Percentiles rank a stretch among this genome's conserved stretches.
phyloP scores from a whole-genome alignment of 768 basidiomycete species.

The Mycena olivaceomarginata region DNA sequence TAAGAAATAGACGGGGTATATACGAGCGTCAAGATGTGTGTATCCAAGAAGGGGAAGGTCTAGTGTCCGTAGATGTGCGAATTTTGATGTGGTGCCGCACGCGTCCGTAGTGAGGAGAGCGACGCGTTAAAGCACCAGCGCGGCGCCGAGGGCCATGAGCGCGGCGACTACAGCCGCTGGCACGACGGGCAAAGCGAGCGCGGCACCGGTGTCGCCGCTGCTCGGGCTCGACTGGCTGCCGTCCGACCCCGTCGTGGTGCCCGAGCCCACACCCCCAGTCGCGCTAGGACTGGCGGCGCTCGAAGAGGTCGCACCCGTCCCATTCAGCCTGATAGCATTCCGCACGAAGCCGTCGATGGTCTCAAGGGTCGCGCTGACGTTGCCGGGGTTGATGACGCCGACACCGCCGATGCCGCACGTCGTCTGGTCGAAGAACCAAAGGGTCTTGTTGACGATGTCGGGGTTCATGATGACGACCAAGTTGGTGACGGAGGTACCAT shows the following conservation, averaged over 20 bases:
- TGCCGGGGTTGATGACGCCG: constrained; percentile 76
- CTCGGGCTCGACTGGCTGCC: neutral
- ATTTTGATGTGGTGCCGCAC: no score
- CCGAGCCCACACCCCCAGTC: neutral
- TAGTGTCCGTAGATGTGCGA: neutral
- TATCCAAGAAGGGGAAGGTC: neutral
- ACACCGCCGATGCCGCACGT: constrained; percentile 76
- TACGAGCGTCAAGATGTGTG: neutral
- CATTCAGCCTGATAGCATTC: constrained; percentile 75
- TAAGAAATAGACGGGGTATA: neutral
- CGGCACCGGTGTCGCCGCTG: neutral
- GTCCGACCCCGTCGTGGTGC: neutral
- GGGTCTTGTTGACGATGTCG: constrained; percentile 63
- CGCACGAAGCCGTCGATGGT: constrained; percentile 70
- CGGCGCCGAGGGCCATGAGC: constrained; percentile 1
- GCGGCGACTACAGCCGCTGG: constrained; percentile 1
- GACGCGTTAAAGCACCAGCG: neutral
- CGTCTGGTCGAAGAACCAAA: constrained; percentile 78
- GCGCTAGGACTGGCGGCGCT: neutral
- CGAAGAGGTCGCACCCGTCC: constrained; percentile 55
- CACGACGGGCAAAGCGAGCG: neutral
- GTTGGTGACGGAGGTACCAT: constrained; percentile 67
- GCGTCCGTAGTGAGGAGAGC: no score
- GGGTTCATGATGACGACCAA: constrained; percentile 65
- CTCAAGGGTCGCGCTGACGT: constrained; percentile 57